These are phyloP conservation scores for Alternaria brassicicola DNA, from an alignment of 2,329 filamentous ascomycete species.

Conservation along the genomic window DNA sequence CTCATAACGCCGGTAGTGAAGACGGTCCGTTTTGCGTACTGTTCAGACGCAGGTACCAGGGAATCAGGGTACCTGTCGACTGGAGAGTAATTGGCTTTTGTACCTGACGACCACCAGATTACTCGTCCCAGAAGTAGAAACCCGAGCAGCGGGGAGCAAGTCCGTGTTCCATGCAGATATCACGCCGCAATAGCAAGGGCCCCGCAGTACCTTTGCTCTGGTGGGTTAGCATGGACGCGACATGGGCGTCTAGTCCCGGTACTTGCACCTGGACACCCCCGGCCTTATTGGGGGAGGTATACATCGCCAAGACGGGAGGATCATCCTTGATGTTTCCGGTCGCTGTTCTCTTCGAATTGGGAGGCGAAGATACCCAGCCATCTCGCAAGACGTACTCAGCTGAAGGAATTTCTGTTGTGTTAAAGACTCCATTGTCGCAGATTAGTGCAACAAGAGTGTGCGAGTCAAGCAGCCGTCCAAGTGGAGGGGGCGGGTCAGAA, in stretches of 20 bases:
- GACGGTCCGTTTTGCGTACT: neutral
- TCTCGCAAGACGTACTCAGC: neutral
- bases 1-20: slow-evolving; percentile 13
- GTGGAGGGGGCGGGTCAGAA: slow-evolving; percentile 2
- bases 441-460: neutral
- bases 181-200: slow-evolving; percentile 9
- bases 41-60: neutral
- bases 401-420: neutral
- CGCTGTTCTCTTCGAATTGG: neutral
- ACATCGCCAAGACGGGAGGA: slow-evolving; percentile 7
- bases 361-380: neutral
- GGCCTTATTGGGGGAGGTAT: slow-evolving; percentile 6
- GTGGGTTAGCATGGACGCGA: slow-evolving; percentile 12
- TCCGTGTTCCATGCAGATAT: slow-evolving; percentile 8
- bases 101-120: neutral
- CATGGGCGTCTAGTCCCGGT: slow-evolving; percentile 14
- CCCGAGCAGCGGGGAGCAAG: slow-evolving; percentile 10
- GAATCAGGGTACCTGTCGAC: neutral
- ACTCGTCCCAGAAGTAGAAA: neutral
- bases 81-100: slow-evolving; percentile 3
- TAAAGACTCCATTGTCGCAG: neutral
- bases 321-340: neutral
- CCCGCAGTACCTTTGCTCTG: slow-evolving; percentile 4
- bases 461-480: slow-evolving; percentile 5
- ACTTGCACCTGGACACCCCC: slow-evolving; percentile 10